phyloP scores from a whole-genome alignment of 2,329 filamentous ascomycete species.

The Fusarium transvaalense region DNA sequence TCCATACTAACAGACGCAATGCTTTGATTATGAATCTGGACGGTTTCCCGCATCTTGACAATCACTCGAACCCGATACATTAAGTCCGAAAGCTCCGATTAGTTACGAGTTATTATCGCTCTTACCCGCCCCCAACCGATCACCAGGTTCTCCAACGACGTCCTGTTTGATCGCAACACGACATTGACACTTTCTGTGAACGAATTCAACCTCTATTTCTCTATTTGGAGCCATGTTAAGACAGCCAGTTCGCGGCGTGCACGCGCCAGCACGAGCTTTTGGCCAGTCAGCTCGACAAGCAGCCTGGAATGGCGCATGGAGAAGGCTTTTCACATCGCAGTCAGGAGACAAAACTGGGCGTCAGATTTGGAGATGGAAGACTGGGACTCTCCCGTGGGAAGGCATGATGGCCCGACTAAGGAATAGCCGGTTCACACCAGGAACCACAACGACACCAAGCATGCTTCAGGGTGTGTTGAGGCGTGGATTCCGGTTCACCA shows the following conservation, averaged over 20 bases:
- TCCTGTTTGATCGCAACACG: neutral
- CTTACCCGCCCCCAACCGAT: conserved; percentile 26
- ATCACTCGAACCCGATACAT: conserved; percentile 24
- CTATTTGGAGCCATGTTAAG: conserved; percentile 44
- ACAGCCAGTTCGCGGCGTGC: conserved; percentile 44
- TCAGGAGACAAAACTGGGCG: conserved; percentile 33
- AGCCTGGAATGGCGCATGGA: conserved; percentile 49
- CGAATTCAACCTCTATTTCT: neutral
- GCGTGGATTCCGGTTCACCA: conserved; percentile 54
- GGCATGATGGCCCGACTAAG: conserved; percentile 39
- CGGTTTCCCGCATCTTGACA: conserved; percentile 12
- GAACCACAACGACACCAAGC: conserved; percentile 36
- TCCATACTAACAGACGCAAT: conserved; percentile 15
- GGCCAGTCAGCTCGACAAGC: conserved; percentile 35
- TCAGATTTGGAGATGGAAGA: conserved; percentile 42
- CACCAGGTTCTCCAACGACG: conserved; percentile 28
- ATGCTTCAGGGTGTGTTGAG: conserved; percentile 43
- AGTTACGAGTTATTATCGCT: conserved; percentile 36
- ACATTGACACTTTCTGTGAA: neutral
- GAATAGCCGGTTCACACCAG: conserved; percentile 25
- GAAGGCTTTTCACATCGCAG: conserved; percentile 48
- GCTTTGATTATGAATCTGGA: conserved; percentile 21
- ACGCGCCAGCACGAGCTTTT: conserved; percentile 39
- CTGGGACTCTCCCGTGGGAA: conserved; percentile 32
- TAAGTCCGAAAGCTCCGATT: conserved; percentile 44